Evolutionary conservation across 257 asterid genomes (phyloP), one percentile per base, ranked within the genome.

Genomic region (Coffea canephora): DNA sequence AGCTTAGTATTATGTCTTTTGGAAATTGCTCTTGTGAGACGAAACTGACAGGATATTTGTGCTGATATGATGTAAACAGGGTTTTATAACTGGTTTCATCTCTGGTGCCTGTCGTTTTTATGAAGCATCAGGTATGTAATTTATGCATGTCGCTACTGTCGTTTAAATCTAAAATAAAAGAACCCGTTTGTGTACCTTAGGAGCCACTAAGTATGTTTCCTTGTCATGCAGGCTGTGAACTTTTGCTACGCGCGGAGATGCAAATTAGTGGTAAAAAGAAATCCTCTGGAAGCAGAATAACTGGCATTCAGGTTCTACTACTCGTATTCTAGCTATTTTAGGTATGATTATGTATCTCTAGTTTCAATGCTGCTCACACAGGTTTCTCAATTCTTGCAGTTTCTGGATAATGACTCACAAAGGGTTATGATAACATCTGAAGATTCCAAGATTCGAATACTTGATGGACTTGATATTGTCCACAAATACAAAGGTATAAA

Each of bases 241-340:
- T 87, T 75, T 62, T 78, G 62, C 80, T 89, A 74, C 87, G 82
- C 67, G 89, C 91, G 8, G 90, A 89, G 82, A 81, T 91, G 73
- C 85, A 88, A 61, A 78, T 93, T 78, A 79, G 71, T 48, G 90
- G 95, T 19, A 88, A 82, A 79, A 94, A 83, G 83, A 93, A 86
- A 80, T 89, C 97, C 12, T 83, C 90, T 23, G 82, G 90, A 79
- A 90, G 77, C 83, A 90, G 84, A 85, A 90, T 95, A n/a, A 95
- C 95, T 8, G 92, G 99, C 89, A 90, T 94, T 91, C 95, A 92
- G 98, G 97, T 93, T 84, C 55, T 73, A 81, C 68, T 74, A 82
- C 71, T 23, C 39, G 27, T 25, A 45, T 1, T 18, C 5, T 43
- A 3, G 19, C 1, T 31, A 21, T n/a, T 75, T 46, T 62, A 71